phyloP scores from a whole-genome alignment of 345 rosid genomes.

The Carallia brachiata region DNA sequence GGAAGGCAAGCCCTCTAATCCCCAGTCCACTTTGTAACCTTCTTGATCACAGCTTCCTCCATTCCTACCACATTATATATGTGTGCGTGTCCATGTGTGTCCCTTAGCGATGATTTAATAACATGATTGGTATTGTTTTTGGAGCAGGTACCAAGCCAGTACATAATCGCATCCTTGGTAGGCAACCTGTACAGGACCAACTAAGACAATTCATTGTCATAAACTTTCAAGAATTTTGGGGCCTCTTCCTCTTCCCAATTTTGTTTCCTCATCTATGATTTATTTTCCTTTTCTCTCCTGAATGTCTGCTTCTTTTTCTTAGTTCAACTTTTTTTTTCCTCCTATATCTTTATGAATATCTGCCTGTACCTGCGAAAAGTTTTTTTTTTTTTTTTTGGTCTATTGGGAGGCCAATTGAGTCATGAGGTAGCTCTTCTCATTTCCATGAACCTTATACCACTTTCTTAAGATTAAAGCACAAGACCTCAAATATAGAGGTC shows the following conservation, averaged over 20 bases:
- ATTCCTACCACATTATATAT: too few relatives aligned
- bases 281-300: background rate
- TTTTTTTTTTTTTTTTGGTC: too few relatives aligned
- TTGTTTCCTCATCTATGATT: background rate
- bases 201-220: background rate
- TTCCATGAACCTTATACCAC: background rate
- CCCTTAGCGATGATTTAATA: background rate
- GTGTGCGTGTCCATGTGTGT: too few relatives aligned
- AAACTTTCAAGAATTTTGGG: background rate
- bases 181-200: slow-evolving; percentile 4
- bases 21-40: background rate
- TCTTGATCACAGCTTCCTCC: background rate
- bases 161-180: background rate
- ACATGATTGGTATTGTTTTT: background rate
- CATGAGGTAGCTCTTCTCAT: background rate
- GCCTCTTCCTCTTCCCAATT: slow-evolving; percentile 4
- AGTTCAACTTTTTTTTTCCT: too few relatives aligned
- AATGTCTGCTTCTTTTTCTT: background rate
- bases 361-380: background rate
- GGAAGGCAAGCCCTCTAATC: slow-evolving; percentile 13
- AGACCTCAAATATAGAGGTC: too few relatives aligned
- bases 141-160: background rate
- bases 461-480: background rate
- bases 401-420: too few relatives aligned
- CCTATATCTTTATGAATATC: background rate